phyloP scores from a whole-genome alignment of 1,284 basidiomycete genomes.

The Fistulina hepatica region DNA sequence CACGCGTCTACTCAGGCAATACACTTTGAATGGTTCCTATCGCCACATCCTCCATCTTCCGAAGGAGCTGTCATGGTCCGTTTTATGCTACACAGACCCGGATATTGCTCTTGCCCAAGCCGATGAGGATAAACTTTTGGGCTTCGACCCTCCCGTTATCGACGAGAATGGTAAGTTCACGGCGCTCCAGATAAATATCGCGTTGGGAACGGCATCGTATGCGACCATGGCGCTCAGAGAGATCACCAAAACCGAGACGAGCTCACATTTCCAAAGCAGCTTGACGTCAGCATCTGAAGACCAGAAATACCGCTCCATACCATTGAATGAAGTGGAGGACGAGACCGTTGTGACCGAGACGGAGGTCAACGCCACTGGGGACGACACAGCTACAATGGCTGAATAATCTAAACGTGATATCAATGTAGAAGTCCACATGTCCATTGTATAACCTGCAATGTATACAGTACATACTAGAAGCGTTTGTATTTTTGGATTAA shows the following conservation, averaged over 20 bases:
- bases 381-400: too few species aligned
- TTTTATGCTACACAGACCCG: slow-evolving; percentile 86
- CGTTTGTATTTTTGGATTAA: too few species aligned
- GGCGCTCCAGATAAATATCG: slow-evolving; percentile 74
- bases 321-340: too few species aligned
- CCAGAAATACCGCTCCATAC: slow-evolving; percentile 70
- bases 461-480: too few species aligned
- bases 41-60: slow-evolving; percentile 85
- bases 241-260: slow-evolving; percentile 87
- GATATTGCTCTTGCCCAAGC: slow-evolving; percentile 85
- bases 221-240: slow-evolving; percentile 94
- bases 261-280: slow-evolving; percentile 73
- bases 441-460: too few species aligned
- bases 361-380: too few species aligned
- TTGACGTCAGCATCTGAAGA: slow-evolving; percentile 78
- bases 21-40: slow-evolving; percentile 87
- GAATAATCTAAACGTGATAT: too few species aligned
- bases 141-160: slow-evolving; percentile 58
- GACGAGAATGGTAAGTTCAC: slow-evolving; percentile 69
- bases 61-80: slow-evolving; percentile 66
- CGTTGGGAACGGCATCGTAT: slow-evolving; percentile 80
- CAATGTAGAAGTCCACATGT: too few species aligned
- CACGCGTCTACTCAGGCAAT: slow-evolving; percentile 66
- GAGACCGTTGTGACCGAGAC: too few species aligned
- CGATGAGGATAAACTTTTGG: slow-evolving; percentile 87